Evolutionary conservation across 2,329 filamentous ascomycete genomes (phyloP), one percentile per base, ranked within the genome.

Genomic region (Chalara sp.): DNA sequence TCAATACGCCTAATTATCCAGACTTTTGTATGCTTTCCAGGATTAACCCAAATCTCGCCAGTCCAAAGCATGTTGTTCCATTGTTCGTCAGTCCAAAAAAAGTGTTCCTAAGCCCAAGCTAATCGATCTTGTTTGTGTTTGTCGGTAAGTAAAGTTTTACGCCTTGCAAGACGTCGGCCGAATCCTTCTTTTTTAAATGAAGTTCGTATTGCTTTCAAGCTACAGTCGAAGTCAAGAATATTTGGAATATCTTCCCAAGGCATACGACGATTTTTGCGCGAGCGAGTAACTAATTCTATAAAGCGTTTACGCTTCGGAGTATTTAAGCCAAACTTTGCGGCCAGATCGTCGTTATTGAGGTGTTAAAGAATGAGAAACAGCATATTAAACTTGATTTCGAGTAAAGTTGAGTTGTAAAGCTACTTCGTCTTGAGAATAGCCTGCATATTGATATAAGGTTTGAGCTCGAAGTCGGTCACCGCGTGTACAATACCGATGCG

Each of bases 231-330:
- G 1, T 46, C 44, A 30, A 59, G 46, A 5, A 58, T 51, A 4
- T 29, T 12, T 13, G 44, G 56, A 12, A 58, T 56, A 28, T 54
- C 35, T 2, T 5, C 4, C 50, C 43, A 59, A 39, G 31, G 46
- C 32, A 42, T 48, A 7, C 46, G 33, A 13, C 52, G 32, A 46
- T 59, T 59, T 12, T 44, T 21, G 7, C 39, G 40, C n/a, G n/a
- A 51, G 6, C 48, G 39, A 21, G 32, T 55, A n/a, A 58, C 50
- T 52, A 37, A 57, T 32, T 55, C 11, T 41, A 59, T 52, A 29
- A 59, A 33, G 4, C 46, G 30, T 39, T 56, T 57, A 6, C 56
- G n/a, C 31, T 56, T 41, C 5, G 33, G 31, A 37, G 50, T 50
- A 46, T 49, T 47, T 6, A 59, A 45, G 2, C 53, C 6, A 28